These are phyloP conservation scores for Blastobotrys attinorum DNA, from an alignment of 805 yeast genomes.

Conservation along the genomic window DNA sequence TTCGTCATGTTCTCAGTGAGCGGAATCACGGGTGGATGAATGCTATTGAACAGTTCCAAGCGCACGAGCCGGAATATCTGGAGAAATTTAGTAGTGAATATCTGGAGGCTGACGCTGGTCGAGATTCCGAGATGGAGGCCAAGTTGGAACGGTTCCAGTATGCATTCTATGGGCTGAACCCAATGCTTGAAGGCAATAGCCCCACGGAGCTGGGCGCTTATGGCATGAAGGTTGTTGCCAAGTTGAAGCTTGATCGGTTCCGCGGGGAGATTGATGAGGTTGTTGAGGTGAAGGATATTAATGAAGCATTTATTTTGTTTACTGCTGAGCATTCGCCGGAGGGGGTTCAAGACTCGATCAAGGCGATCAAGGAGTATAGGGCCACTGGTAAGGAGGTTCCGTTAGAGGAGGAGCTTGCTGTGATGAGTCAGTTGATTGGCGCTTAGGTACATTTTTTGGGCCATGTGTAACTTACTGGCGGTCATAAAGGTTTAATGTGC, in stretches of 20 bases:
- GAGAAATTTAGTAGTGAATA: constrained; percentile 52
- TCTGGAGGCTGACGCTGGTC: constrained; percentile 44
- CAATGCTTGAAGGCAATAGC: constrained; percentile 50
- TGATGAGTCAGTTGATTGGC: constrained; percentile 25
- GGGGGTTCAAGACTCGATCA: constrained; percentile 35
- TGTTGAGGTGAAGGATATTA: constrained; percentile 25
- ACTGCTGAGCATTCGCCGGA: constrained; percentile 37
- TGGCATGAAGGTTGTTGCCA: constrained; percentile 65
- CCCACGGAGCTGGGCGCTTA: constrained; percentile 53
- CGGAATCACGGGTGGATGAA: constrained; percentile 64
- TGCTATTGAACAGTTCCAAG: constrained; percentile 41
- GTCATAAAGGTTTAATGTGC: constrained; percentile 6
- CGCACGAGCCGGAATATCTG: constrained; percentile 41
- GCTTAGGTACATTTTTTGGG: constrained; percentile 12
- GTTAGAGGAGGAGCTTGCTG: constrained; percentile 18
- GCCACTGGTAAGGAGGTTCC: constrained; percentile 23
- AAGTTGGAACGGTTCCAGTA: constrained; percentile 70
- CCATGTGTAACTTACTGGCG: no score
- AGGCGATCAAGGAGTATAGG: constrained; percentile 41
- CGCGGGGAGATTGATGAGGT: constrained; percentile 24
- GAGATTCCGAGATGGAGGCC: constrained; percentile 54
- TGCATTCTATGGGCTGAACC: constrained; percentile 79
- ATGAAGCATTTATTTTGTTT: constrained; percentile 44
- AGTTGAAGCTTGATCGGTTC: constrained; percentile 55
- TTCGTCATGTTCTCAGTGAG: constrained; percentile 81